Conservation (phyloP, 352 stramenopile species). For the Pythium sp. region DNA sequence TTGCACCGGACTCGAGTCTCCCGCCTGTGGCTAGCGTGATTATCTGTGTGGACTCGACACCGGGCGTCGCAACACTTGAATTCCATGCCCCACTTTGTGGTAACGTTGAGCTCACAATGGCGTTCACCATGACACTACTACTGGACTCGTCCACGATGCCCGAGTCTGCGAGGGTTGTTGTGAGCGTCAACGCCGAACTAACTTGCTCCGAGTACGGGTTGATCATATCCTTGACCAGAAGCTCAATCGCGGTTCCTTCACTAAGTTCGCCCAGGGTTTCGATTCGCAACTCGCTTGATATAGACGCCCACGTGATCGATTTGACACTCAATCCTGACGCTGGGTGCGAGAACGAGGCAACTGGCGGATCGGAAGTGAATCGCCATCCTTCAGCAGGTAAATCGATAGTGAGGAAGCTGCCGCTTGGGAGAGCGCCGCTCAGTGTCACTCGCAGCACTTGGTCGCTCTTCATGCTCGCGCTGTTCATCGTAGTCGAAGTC, state of each 20-base stretch:
- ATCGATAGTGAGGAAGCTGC: slow-evolving; percentile 36
- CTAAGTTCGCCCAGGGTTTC: slow-evolving; percentile 36
- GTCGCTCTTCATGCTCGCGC: slow-evolving; percentile 56
- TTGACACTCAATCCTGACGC: slow-evolving; percentile 29
- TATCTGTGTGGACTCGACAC: slow-evolving; percentile 43
- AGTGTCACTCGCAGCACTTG: slow-evolving; percentile 40
- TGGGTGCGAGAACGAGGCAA: slow-evolving; percentile 33
- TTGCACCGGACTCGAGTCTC: slow-evolving; percentile 33
- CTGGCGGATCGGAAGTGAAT: slow-evolving; percentile 15
- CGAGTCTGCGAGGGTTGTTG: slow-evolving; percentile 35
- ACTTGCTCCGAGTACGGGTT: slow-evolving; percentile 43
- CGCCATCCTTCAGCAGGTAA: slow-evolving; percentile 47
- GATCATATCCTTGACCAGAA: slow-evolving; percentile 47
- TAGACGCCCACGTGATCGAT: slow-evolving; percentile 29
- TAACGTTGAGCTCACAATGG: slow-evolving; percentile 33
- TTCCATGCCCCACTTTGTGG: slow-evolving; percentile 27
- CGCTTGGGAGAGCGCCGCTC: slow-evolving; percentile 47
- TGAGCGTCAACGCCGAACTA: slow-evolving; percentile 22
- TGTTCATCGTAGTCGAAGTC: slow-evolving; percentile 32
- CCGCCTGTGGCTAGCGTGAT: slow-evolving; percentile 41
- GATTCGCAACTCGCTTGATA: slow-evolving; percentile 27
- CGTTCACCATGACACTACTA: slow-evolving; percentile 37
- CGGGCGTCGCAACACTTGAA: slow-evolving; percentile 42
- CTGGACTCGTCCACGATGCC: slow-evolving; percentile 49
- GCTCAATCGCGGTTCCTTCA: slow-evolving; percentile 31